Conservation (phyloP, 164 flowering plant genomes). For the Sextonia rubra region DNA sequence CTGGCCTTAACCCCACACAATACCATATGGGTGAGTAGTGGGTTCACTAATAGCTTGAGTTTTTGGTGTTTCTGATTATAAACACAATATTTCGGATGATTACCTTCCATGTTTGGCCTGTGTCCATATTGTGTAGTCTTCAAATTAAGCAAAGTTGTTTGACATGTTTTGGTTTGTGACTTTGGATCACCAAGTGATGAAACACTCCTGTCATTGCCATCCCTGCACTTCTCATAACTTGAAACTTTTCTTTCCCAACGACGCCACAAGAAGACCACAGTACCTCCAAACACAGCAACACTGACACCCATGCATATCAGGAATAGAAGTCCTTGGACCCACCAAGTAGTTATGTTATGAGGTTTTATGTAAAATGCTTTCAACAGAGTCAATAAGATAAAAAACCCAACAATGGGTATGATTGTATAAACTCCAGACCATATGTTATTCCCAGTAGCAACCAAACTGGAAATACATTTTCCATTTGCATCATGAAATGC, state of each 20-base stretch:
- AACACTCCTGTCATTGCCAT: slow-evolving; percentile 15
- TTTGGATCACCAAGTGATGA: slow-evolving; percentile 3
- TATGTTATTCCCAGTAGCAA: slow-evolving; percentile 69
- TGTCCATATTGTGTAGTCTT: slow-evolving; percentile 44
- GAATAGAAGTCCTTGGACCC: slow-evolving; percentile 81
- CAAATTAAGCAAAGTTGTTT: slow-evolving; percentile 23
- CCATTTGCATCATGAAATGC: slow-evolving; percentile 29
- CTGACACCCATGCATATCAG: slow-evolving; percentile 62
- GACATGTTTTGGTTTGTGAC: slow-evolving; percentile 4
- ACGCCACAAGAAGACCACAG: slow-evolving; percentile 62
- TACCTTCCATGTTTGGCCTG: slow-evolving; percentile 83
- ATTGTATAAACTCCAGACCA: slow-evolving; percentile 73
- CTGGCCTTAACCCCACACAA: too few relatives aligned
- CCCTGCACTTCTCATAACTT: slow-evolving; percentile 20
- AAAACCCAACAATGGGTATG: slow-evolving; percentile 56
- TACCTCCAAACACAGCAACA: slow-evolving; percentile 66
- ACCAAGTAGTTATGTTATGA: slow-evolving; percentile 40
- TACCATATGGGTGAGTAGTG: too few relatives aligned
- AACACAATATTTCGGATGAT: too few relatives aligned
- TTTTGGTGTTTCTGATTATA: too few relatives aligned
- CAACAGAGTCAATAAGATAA: slow-evolving; percentile 35
- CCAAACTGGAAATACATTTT: slow-evolving; percentile 63
- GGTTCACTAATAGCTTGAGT: too few relatives aligned
- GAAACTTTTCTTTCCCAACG: slow-evolving; percentile 46
- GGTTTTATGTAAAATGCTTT: slow-evolving; percentile 56